Evolutionary conservation across 805 yeast species (phyloP).

Genomic region (Cyberlindnera euphorbiiphila): DNA sequence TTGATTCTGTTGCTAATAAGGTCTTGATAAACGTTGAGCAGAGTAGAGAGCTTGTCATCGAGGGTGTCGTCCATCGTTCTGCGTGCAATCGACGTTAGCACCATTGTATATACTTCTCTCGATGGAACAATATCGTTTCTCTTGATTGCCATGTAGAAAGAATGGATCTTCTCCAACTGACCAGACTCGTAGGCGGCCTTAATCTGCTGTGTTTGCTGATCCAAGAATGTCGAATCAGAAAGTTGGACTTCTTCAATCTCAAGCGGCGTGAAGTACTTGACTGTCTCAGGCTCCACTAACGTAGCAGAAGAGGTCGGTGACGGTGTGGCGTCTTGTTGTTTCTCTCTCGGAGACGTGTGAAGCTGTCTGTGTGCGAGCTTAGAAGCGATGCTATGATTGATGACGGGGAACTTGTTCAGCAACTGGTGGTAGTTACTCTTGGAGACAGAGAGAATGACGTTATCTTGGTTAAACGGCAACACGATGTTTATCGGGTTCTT

Average conservation of each 20-base stretch:
- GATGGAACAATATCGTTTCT: constrained; percentile 46
- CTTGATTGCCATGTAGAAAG: constrained; percentile 37
- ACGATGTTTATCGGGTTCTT: constrained; percentile 22
- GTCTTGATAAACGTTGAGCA: constrained; percentile 67
- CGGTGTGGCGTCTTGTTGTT: constrained; percentile 4
- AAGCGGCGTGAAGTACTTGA: constrained; percentile 19
- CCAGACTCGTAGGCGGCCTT: constrained; percentile 23
- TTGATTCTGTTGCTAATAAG: constrained; percentile 48
- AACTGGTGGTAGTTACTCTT: constrained; percentile 18
- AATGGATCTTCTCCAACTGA: constrained; percentile 34
- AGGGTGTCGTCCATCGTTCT: constrained; percentile 50
- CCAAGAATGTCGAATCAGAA: constrained; percentile 28
- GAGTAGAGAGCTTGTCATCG: constrained; percentile 57
- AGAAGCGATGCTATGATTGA: constrained; percentile 5
- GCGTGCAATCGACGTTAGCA: constrained; percentile 48
- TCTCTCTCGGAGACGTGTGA: constrained; percentile 1
- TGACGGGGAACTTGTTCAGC: constrained; percentile 14
- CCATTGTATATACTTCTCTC: constrained; percentile 47
- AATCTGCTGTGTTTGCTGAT: constrained; percentile 31
- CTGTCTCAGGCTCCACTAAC: constrained; percentile 3
- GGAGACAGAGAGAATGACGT: constrained; percentile 16
- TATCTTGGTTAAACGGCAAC: constrained; percentile 19
- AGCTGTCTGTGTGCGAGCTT: constrained; percentile 4
- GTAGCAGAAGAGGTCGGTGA: constrained; percentile 4
- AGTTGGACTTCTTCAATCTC: constrained; percentile 21